Percentiles rank a stretch among this genome's conserved stretches.
These are phyloP conservation scores for Penicillium malachiteum DNA, from an alignment of 495 filamentous ascomycete species.

Conservation along the genomic window DNA sequence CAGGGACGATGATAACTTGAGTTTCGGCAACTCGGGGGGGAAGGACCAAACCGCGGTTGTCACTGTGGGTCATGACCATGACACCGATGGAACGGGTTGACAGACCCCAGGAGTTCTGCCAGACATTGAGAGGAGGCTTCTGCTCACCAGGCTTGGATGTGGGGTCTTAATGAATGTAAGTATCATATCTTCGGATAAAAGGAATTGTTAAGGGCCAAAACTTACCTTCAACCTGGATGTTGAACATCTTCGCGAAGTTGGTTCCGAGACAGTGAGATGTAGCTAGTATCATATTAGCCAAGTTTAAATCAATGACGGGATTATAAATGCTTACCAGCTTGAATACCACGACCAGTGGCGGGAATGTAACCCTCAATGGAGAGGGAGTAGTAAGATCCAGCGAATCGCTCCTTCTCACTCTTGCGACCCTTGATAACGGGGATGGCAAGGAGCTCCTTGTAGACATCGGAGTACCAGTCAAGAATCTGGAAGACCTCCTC, in stretches of 20 bases:
- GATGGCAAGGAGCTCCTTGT: constrained; percentile 89
- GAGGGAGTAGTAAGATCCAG: constrained; percentile 77
- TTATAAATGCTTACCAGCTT: constrained; percentile 54
- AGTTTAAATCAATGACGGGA: not conserved
- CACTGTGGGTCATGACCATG: constrained; percentile 94
- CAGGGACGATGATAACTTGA: constrained; percentile 88
- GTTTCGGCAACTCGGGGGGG: constrained; percentile 84
- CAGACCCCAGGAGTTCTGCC: constrained; percentile 98
- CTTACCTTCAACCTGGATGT: constrained; percentile 49
- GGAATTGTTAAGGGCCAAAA: too few relatives aligned
- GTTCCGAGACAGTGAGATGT: too few relatives aligned
- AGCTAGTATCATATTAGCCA: constrained; percentile 41
- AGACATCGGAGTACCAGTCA: constrained; percentile 87
- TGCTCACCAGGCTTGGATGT: constrained; percentile 69
- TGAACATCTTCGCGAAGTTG: constrained; percentile 98
- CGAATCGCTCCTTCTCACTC: constrained; percentile 91
- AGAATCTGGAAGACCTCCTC: constrained; percentile 89
- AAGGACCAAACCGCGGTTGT: constrained; percentile 89
- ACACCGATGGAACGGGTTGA: constrained; percentile 94
- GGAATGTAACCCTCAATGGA: constrained; percentile 66
- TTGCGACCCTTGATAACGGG: constrained; percentile 90
- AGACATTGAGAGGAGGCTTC: constrained; percentile 71
- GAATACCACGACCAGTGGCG: constrained; percentile 86
- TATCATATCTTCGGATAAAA: not conserved
- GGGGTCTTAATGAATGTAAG: constrained; percentile 64